A percentile compares a stretch with the other conserved stretches of the same genome.
Evolutionary conservation across 306 rosid species (phyloP).

Genomic region (Carpinus fangiana): DNA sequence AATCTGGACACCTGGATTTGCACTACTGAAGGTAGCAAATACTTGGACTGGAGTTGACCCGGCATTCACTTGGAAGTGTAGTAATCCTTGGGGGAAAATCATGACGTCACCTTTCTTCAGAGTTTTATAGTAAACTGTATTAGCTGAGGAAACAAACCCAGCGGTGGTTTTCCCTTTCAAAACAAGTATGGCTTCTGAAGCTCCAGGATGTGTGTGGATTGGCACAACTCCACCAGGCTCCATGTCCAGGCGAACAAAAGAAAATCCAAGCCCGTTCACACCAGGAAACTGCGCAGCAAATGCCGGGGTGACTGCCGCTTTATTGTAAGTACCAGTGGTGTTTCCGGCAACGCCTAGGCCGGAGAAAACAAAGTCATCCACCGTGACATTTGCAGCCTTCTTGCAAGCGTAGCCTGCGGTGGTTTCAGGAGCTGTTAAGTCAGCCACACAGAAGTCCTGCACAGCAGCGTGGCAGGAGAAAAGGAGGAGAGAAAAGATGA

Average conservation of each 20-base stretch:
- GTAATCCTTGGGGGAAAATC: slow-evolving; percentile 80
- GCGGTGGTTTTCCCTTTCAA: slow-evolving; percentile 53
- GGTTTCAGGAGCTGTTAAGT: slow-evolving; percentile 43
- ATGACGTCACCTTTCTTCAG: slow-evolving; percentile 69
- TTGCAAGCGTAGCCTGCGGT: slow-evolving; percentile 82
- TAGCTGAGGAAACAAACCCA: slow-evolving; percentile 45
- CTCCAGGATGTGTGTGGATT: slow-evolving; percentile 85
- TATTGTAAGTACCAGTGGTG: slow-evolving; percentile 47
- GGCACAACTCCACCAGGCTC: slow-evolving; percentile 66
- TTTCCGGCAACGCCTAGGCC: slow-evolving; percentile 64
- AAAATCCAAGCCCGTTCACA: slow-evolving; percentile 71
- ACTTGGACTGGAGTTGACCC: slow-evolving; percentile 34
- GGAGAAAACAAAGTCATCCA: slow-evolving; percentile 50
- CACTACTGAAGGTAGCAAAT: slow-evolving; percentile 57
- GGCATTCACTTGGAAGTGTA: slow-evolving; percentile 70
- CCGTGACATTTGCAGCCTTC: slow-evolving; percentile 46
- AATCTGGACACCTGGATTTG: slow-evolving; percentile 72
- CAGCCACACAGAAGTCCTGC: slow-evolving; percentile 85
- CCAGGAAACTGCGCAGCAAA: slow-evolving; percentile 59
- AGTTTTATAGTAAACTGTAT: slow-evolving; percentile 52
- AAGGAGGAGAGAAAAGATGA: slow-evolving; percentile 33
- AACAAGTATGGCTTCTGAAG: slow-evolving; percentile 47
- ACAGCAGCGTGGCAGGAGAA: slow-evolving; percentile 55
- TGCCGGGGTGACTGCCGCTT: slow-evolving; percentile 67
- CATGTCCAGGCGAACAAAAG: slow-evolving; percentile 61